Base-by-base conservation (phyloP, 1,284 basidiomycete genomes). In the Leccinum fallax region DNA sequence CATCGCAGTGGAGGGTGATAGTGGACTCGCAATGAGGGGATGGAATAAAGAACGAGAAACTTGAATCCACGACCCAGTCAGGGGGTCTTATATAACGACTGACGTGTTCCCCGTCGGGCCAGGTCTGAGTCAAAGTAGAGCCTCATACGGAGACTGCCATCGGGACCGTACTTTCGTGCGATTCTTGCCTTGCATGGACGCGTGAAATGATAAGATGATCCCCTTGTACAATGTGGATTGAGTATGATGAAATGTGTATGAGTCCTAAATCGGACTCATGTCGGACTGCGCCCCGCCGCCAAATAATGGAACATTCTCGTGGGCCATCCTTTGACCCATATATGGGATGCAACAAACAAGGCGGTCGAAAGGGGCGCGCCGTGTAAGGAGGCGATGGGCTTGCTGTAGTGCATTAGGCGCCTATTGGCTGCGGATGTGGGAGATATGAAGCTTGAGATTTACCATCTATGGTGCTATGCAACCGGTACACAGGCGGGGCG, bases 11-110 rank as follows among this genome's bases (percentile, higher is more conserved):
- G 51, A 48, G 54, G 32, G 38, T 10, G 16, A 15, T 38, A 4
- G 59, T 51, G 46, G 32, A 30, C 11, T 26, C 9, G 13, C 13
- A 53, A 11, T 55, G 59, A 52, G n/a, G 7, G 21, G 21, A 19
- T 30, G 28, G 28, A 30, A 30, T 30, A 30, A 30, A 30, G 28
- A 30, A 30, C 28, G 28, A 30, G 28, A 30, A 30, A 30, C 28
- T 30, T 30, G 28, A 30, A 30, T 30, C 28, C 28, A 30, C 24
- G 13, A 43, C n/a, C 51, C 24, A 21, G 26, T 49, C 30, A 3
- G 9, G 48, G 49, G 26, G 5, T 19, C 74, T 76, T 75, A 76
- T 71, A 30, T 63, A 26, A 13, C 11, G 19, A 46, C 19, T 40
- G 16, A 19, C 11, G 43, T 46, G 43, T 43, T 16, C 43, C 43